These are phyloP conservation scores for Lentinula guzmanii DNA, from an alignment of 768 basidiomycete genomes.

Conservation along the genomic window DNA sequence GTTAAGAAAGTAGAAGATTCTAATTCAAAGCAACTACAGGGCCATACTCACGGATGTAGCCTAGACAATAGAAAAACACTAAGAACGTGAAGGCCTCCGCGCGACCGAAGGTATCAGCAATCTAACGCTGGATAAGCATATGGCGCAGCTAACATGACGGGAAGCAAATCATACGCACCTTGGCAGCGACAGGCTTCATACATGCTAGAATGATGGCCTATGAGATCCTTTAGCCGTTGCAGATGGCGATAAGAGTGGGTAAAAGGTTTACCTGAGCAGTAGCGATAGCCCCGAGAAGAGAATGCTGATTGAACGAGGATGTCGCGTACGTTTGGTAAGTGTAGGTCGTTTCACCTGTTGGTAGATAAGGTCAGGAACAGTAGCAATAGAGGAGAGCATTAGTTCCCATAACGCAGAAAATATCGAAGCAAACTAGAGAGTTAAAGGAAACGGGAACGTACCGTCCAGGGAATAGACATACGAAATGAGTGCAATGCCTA, in stretches of 20 bases:
- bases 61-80: slow-evolving; percentile 35
- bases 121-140: slow-evolving; percentile 15
- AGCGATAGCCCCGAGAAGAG: slow-evolving; percentile 14
- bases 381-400: no score
- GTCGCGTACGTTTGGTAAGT: slow-evolving; percentile 40
- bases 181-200: slow-evolving; percentile 46
- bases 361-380: not conserved
- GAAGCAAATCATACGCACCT: slow-evolving; percentile 42
- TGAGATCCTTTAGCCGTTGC: not conserved
- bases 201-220: slow-evolving; percentile 7
- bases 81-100: slow-evolving; percentile 15
- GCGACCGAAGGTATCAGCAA: not conserved
- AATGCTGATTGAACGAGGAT: slow-evolving; percentile 18
- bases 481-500: slow-evolving; percentile 40
- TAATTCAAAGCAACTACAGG: not conserved
- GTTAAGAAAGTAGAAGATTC: slow-evolving; percentile 6
- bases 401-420: not conserved
- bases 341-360: slow-evolving; percentile 35
- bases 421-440: not conserved
- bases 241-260: slow-evolving; percentile 7
- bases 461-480: slow-evolving; percentile 54
- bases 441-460: slow-evolving; percentile 10
- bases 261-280: slow-evolving; percentile 11
- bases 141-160: slow-evolving; percentile 41
- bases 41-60: slow-evolving; percentile 11